Conservation (phyloP, 1,139 yeast genomes). For the Geotrichum reessii region DNA sequence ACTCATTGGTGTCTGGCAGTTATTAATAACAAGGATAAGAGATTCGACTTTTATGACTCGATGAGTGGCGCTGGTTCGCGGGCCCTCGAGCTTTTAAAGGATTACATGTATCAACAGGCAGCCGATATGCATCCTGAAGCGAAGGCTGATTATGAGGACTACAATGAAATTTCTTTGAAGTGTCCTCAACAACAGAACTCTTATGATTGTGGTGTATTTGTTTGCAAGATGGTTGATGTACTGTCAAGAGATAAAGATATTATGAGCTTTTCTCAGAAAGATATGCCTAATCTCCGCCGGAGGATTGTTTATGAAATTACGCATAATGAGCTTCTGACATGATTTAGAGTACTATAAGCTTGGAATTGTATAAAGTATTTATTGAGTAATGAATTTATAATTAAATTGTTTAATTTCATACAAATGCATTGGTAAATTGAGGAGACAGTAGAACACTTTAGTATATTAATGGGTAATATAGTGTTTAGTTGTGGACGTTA, state of each 20-base stretch:
- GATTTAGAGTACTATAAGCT: background rate
- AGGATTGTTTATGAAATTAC: constrained; percentile 58
- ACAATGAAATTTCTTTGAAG: constrained; percentile 29
- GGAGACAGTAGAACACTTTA: background rate
- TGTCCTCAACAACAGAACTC: constrained; percentile 90
- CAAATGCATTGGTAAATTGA: background rate
- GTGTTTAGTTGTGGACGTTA: too few species aligned
- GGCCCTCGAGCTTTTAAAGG: constrained; percentile 50
- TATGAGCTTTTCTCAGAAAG: constrained; percentile 57
- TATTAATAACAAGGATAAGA: constrained; percentile 54
- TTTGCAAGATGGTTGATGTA: constrained; percentile 71
- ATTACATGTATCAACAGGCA: constrained; percentile 40
- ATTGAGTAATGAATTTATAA: background rate
- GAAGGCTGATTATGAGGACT: constrained; percentile 29
- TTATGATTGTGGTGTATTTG: constrained; percentile 91
- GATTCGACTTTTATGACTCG: constrained; percentile 74
- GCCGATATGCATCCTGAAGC: constrained; percentile 31
- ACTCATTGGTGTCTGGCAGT: constrained; percentile 93
- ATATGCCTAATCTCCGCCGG: constrained; percentile 63
- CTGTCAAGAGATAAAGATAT: constrained; percentile 43
- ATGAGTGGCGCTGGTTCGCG: constrained; percentile 50
- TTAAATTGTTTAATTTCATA: too few species aligned
- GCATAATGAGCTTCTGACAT: constrained; percentile 17
- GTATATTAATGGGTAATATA: too few species aligned
- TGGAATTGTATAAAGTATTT: background rate